Evolutionary conservation across 2,329 filamentous ascomycete genomes (phyloP).

Genomic region (Phyllosticta citrichinensis): DNA sequence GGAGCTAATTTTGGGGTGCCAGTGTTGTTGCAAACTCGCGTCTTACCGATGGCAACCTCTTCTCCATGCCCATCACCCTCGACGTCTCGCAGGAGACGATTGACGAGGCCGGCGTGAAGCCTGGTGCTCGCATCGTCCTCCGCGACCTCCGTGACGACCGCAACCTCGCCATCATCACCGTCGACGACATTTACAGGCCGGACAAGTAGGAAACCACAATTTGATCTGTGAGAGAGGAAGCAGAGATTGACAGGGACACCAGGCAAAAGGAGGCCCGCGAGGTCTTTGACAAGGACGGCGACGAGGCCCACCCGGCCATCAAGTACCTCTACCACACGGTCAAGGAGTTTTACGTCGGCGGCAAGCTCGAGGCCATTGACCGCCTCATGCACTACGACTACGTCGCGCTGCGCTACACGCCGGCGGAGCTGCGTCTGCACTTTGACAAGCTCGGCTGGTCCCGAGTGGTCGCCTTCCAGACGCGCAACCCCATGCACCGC

Average conservation of each 20-base stretch:
- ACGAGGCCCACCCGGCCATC: constrained; percentile 83
- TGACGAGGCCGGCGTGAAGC: constrained; percentile 63
- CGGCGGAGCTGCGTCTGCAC: constrained; percentile 86
- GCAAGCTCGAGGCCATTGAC: constrained; percentile 92
- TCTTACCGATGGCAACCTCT: constrained; percentile 79
- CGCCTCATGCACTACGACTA: constrained; percentile 98
- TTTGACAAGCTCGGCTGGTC: constrained; percentile 99
- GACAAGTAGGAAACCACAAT: constrained; percentile 59
- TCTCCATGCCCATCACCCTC: constrained; percentile 94
- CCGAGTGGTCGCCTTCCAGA: constrained; percentile 97
- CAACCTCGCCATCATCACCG: constrained; percentile 88
- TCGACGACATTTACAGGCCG: constrained; percentile 90
- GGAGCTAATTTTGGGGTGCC: constrained; percentile 20
- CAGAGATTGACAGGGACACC: constrained; percentile 15
- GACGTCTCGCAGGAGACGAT: constrained; percentile 71
- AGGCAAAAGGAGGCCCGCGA: constrained; percentile 83
- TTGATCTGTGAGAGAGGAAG: constrained; percentile 6
- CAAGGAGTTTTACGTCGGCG: constrained; percentile 85
- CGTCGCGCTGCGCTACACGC: constrained; percentile 89
- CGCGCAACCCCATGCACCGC: constrained; percentile 92
- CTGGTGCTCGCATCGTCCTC: constrained; percentile 74
- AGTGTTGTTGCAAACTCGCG: constrained; percentile 85
- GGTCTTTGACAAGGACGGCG: constrained; percentile 70
- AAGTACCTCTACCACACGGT: constrained; percentile 76
- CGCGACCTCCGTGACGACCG: constrained; percentile 94